These are phyloP conservation scores for Nakaseomyces nivariensis DNA, from an alignment of 1,139 yeast genomes.

Conservation along the genomic window DNA sequence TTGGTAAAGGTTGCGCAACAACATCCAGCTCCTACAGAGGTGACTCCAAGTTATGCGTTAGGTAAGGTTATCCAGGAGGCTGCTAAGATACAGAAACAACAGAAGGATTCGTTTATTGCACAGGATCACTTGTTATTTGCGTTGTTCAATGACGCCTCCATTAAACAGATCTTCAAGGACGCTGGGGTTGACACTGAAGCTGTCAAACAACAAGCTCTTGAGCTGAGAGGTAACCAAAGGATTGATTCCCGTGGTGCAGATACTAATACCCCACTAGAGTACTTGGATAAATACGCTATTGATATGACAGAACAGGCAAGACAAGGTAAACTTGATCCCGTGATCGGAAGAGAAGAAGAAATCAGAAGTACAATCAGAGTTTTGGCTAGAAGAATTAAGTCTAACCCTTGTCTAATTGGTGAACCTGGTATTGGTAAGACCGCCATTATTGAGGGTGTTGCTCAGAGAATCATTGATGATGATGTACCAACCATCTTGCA, in stretches of 20 bases:
- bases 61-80: constrained; percentile 64
- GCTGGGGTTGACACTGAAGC: constrained; percentile 59
- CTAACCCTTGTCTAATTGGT: constrained; percentile 93
- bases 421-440: constrained; percentile 99
- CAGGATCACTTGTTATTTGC: constrained; percentile 91
- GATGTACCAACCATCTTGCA: constrained; percentile 88
- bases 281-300: constrained; percentile 77
- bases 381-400: constrained; percentile 88
- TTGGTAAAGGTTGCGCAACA: constrained; percentile 82
- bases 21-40: constrained; percentile 72
- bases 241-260: constrained; percentile 94
- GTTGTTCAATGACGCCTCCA: constrained; percentile 63
- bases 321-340: constrained; percentile 93
- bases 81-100: constrained; percentile 67
- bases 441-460: constrained; percentile 95
- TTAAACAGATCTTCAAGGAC: constrained; percentile 68
- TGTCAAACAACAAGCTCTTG: constrained; percentile 69
- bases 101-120: constrained; percentile 84
- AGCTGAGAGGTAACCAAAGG: constrained; percentile 80
- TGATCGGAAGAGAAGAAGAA: constrained; percentile 97
- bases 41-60: constrained; percentile 60
- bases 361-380: constrained; percentile 91
- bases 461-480: constrained; percentile 89
- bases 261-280: constrained; percentile 75
- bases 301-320: constrained; percentile 91